phyloP scores from a whole-genome alignment of 1,284 basidiomycete species.

The Puccinia coronata region DNA sequence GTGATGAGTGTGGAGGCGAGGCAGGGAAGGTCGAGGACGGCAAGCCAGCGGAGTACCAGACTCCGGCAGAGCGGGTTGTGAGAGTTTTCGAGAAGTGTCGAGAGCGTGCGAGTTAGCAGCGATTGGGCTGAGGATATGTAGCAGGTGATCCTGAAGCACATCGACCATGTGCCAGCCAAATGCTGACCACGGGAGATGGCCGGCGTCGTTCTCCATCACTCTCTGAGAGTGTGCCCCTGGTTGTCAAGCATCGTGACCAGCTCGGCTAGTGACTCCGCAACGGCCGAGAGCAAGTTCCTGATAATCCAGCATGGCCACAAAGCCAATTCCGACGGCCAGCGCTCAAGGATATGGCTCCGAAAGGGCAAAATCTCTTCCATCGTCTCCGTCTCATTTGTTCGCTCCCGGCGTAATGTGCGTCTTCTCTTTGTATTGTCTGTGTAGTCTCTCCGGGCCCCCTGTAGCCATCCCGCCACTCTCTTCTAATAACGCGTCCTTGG shows the following conservation, averaged over 20 bases:
- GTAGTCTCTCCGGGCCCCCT: neutral
- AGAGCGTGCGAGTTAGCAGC: neutral
- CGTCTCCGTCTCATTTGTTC: slow-evolving; percentile 11
- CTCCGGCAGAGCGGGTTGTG: neutral
- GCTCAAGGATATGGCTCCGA: slow-evolving; percentile 3
- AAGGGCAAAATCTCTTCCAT: neutral
- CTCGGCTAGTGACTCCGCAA: slow-evolving; percentile 13
- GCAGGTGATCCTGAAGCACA: neutral
- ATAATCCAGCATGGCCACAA: slow-evolving; percentile 23
- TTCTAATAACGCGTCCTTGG: neutral
- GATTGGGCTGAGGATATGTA: neutral
- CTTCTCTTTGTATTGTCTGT: slow-evolving; percentile 23
- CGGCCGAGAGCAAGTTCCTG: slow-evolving; percentile 22
- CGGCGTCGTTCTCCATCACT: neutral
- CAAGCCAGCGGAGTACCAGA: neutral
- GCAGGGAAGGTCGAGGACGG: neutral
- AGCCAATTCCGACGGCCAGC: slow-evolving; percentile 38
- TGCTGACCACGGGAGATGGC: neutral
- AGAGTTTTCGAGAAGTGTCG: neutral
- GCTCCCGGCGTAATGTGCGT: neutral
- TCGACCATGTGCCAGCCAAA: neutral
- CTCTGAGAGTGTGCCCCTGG: neutral
- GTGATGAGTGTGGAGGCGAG: too few species aligned
- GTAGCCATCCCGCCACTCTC: neutral
- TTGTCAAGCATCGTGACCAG: neutral